phyloP scores from a whole-genome alignment of 2,329 filamentous ascomycete genomes.

The Colletotrichum cuscutae region DNA sequence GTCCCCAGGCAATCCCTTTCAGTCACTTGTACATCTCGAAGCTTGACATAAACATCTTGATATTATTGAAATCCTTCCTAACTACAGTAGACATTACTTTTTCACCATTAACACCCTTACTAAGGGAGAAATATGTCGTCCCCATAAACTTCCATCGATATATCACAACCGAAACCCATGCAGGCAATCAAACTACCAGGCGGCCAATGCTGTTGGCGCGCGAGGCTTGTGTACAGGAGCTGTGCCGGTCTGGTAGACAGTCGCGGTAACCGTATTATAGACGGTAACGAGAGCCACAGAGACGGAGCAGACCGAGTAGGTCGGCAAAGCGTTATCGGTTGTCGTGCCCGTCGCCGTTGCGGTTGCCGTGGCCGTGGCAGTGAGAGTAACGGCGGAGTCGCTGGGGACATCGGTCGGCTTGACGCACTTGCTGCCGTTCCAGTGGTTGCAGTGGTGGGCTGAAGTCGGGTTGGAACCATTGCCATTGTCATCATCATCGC shows the following conservation, averaged over 20 bases:
- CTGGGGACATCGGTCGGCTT: constrained; percentile 8
- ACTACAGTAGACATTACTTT: constrained; percentile 27
- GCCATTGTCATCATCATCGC: not conserved
- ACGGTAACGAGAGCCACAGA: constrained; percentile 46
- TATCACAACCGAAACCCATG: not conserved
- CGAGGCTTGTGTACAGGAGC: constrained; percentile 10
- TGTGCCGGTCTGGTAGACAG: constrained; percentile 36
- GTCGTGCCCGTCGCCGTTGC: constrained; percentile 16
- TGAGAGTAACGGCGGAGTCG: not conserved
- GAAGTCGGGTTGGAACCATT: constrained; percentile 11
- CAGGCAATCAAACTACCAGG: not conserved
- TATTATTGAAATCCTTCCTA: not conserved
- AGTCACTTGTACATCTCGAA: not conserved
- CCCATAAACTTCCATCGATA: not conserved
- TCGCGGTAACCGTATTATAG: constrained; percentile 50
- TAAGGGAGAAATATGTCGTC: not conserved
- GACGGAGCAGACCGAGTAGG: constrained; percentile 39
- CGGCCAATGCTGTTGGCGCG: not conserved
- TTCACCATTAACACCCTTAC: constrained; percentile 7
- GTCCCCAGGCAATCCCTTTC: not conserved
- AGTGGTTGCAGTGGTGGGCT: constrained; percentile 36
- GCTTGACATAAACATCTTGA: not conserved
- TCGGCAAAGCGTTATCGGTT: constrained; percentile 18
- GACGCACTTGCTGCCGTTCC: constrained; percentile 35
- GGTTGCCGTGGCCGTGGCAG: not conserved